These are phyloP conservation scores for Venturia oleaginea DNA, from an alignment of 2,329 filamentous ascomycete genomes.

Conservation along the genomic window DNA sequence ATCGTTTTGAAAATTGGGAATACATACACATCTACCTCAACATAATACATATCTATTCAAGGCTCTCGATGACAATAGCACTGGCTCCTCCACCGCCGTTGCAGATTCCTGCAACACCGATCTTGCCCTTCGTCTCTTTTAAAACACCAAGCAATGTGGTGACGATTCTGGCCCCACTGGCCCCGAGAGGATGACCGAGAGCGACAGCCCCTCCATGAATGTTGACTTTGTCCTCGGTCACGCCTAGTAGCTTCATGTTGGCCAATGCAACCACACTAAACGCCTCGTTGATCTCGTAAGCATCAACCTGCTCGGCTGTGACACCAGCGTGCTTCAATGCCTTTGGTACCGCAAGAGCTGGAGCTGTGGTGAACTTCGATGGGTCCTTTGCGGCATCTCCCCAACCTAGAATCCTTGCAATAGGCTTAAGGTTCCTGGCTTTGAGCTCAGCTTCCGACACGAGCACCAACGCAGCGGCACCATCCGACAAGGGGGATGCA, in stretches of 20 bases:
- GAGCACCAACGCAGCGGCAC: conserved; percentile 83
- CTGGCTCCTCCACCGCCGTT: conserved; percentile 95
- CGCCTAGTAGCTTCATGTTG: conserved; percentile 82
- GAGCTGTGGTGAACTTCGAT: conserved; percentile 91
- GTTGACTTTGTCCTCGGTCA: conserved; percentile 83
- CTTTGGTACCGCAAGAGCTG: conserved; percentile 91
- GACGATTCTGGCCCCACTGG: conserved; percentile 87
- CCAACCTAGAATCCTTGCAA: conserved; percentile 97
- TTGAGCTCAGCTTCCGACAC: conserved; percentile 92
- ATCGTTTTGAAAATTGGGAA: neutral
- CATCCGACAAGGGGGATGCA: conserved; percentile 91
- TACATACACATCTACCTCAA: neutral
- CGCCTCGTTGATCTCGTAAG: conserved; percentile 98
- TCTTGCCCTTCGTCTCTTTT: conserved; percentile 83
- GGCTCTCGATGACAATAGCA: conserved; percentile 72
- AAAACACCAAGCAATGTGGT: conserved; percentile 84
- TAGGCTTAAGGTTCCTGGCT: conserved; percentile 79
- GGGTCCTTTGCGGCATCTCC: conserved; percentile 86
- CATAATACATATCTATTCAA: conserved; percentile 8
- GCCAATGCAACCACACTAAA: conserved; percentile 95
- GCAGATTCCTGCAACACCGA: conserved; percentile 91
- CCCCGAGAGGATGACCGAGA: conserved; percentile 89
- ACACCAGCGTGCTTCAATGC: conserved; percentile 90
- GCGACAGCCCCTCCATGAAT: conserved; percentile 91
- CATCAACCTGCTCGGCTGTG: conserved; percentile 68